Base-by-base conservation (phyloP, 768 basidiomycete species). In the Boletus speciosus region DNA sequence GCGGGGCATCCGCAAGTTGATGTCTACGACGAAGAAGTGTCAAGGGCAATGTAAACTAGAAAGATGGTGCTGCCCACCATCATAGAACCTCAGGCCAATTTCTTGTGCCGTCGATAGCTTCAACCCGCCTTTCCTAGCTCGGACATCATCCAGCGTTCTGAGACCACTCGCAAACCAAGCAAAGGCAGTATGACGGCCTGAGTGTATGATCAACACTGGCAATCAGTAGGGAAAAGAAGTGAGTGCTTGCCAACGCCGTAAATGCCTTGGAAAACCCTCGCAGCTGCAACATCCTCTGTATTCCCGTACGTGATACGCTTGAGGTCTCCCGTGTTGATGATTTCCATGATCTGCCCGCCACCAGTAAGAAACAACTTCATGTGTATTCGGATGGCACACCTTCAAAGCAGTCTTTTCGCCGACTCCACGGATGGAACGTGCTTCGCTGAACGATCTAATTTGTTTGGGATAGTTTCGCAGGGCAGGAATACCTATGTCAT, bases 1-100 rank as follows among this genome's bases (percentile, higher is more conserved):
- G 27, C 94, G 79, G 3, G 93, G 90, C 79, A 98, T 97, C 21
- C 94, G 82, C 47, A 76, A 70, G 61, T 91, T 91, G 42, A 98
- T 85, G 69, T 96, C 93, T 85, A 58, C 37, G 56, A 49, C n/a
- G 36, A 47, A 45, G 29, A 40, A 27, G 19, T 23, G 2, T 57
- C 6, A n/a, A 37, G 5, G 29, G 23, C n/a, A 23, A 7, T 35
- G 21, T 0, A 16, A 25, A 5, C n/a, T 10, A 7, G 2, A 47
- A 50, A 34, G 4, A 29, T 21, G 4, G 31, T 11, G 27, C 5
- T 5, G 44, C 76, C 40, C 32, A 85, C 89, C 88, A 60, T 88
- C 81, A 61, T 91, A 90, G 60, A 78, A 84, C 53, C 73, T 69
- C 35, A 92, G 62, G 0, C 88, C 90, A 49, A 90, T 85, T 62